phyloP scores from a whole-genome alignment of 2,329 filamentous ascomycete genomes.

The Neocatenulostroma microsporum region DNA sequence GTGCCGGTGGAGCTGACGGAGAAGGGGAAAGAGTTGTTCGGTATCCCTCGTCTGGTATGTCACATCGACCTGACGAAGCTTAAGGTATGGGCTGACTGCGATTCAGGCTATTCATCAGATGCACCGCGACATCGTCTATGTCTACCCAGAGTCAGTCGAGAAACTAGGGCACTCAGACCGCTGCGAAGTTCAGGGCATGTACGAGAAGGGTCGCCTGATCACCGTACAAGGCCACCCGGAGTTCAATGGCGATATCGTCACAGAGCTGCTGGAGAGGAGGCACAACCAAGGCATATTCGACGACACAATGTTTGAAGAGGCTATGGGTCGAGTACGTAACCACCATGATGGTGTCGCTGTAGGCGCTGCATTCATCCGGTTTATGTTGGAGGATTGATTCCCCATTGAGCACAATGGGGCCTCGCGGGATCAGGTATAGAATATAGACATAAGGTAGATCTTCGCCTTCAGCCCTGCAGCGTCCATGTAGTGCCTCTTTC shows the following conservation, averaged over 20 bases:
- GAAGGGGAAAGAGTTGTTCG: slow-evolving; percentile 65
- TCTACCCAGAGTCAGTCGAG: slow-evolving; percentile 55
- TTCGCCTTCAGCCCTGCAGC: too few relatives aligned
- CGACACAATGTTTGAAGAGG: slow-evolving; percentile 61
- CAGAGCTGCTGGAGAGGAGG: slow-evolving; percentile 58
- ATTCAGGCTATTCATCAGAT: slow-evolving; percentile 68
- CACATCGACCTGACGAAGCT: neutral
- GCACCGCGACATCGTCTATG: slow-evolving; percentile 69
- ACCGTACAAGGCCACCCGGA: slow-evolving; percentile 84
- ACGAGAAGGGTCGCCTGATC: slow-evolving; percentile 57
- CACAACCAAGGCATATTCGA: slow-evolving; percentile 61
- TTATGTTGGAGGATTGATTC: slow-evolving; percentile 58
- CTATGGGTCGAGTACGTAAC: slow-evolving; percentile 55
- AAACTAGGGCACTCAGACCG: slow-evolving; percentile 56
- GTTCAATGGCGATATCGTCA: slow-evolving; percentile 64
- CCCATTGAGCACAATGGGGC: too few relatives aligned
- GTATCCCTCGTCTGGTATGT: slow-evolving; percentile 53
- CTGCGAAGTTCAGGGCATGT: slow-evolving; percentile 75
- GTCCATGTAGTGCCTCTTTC: too few relatives aligned
- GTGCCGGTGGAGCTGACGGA: slow-evolving; percentile 59
- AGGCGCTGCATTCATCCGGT: slow-evolving; percentile 65
- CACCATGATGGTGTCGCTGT: slow-evolving; percentile 75
- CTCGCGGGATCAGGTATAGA: too few relatives aligned
- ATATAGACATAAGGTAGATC: too few relatives aligned
- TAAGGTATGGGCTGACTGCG: neutral